Conservation (phyloP, 768 basidiomycete species). For the Tremella yokohamensis region DNA sequence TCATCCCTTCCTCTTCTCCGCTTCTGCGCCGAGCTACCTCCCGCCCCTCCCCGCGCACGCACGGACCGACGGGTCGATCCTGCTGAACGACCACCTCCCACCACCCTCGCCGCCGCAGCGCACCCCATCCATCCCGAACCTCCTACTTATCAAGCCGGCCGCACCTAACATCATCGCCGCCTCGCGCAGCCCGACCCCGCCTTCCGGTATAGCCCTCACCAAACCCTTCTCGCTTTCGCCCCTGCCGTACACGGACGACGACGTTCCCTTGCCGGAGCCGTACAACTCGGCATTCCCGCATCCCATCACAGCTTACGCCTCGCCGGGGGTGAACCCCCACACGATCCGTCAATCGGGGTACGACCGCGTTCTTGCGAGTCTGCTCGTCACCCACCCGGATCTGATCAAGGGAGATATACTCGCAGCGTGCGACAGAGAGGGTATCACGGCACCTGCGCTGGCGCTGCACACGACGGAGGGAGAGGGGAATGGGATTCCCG, state of each 20-base stretch:
- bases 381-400: constrained; percentile 23
- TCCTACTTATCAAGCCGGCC: constrained; percentile 2
- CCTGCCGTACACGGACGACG: constrained; percentile 28
- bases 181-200: constrained; percentile 1
- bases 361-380: constrained; percentile 13
- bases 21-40: constrained; percentile 1
- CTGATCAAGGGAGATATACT: constrained; percentile 30
- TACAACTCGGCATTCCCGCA: constrained; percentile 44
- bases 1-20: background rate
- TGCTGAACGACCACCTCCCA: background rate
- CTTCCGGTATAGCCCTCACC: constrained; percentile 16
- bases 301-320: constrained; percentile 42
- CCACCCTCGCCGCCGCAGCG: background rate
- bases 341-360: constrained; percentile 23
- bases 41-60: background rate
- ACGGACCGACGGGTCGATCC: background rate
- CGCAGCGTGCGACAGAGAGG: constrained; percentile 18
- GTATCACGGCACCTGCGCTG: constrained; percentile 22
- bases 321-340: constrained; percentile 35
- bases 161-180: background rate
- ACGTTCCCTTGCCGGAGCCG: constrained; percentile 32
- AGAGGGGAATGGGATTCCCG: constrained; percentile 42
- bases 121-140: background rate
- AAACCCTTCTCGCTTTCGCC: constrained; percentile 27
- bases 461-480: constrained; percentile 19